Evolutionary conservation across 495 filamentous ascomycete genomes (phyloP).

Genomic region (Daldinia loculata): DNA sequence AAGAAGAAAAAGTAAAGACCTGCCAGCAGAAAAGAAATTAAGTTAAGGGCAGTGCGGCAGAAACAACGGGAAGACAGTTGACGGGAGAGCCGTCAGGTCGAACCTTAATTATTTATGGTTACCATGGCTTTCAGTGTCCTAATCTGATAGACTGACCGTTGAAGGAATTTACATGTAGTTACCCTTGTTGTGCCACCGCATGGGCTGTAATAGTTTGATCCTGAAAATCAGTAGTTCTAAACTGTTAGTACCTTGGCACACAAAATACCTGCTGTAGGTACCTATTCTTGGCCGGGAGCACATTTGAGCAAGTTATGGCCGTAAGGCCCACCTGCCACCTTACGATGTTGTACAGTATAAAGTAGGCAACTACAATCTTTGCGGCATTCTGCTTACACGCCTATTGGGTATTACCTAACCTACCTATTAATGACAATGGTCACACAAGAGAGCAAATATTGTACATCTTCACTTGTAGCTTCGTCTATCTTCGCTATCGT

Average conservation of each 20-base stretch:
- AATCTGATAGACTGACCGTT: neutral
- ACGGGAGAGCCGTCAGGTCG: neutral
- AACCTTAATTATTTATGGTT: conserved; percentile 1
- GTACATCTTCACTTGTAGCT: neutral
- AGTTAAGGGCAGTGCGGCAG: neutral
- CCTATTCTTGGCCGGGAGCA: conserved; percentile 7
- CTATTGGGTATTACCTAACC: neutral
- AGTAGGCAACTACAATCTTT: neutral
- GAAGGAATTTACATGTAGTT: neutral
- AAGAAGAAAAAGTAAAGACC: neutral
- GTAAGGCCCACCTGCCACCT: conserved; percentile 4
- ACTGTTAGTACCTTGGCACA: neutral
- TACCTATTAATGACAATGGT: neutral
- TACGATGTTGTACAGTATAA: neutral
- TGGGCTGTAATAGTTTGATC: neutral
- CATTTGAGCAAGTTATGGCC: conserved; percentile 33
- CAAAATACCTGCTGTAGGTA: conserved; percentile 5
- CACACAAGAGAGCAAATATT: neutral
- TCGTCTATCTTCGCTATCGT: neutral
- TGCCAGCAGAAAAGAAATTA: neutral
- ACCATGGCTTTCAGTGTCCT: neutral
- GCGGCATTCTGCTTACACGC: neutral
- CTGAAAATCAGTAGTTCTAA: neutral
- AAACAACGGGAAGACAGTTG: neutral
- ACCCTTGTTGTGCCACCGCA: neutral